Base-by-base conservation (phyloP, 495 filamentous ascomycete genomes). In the Aspergillus affinis region DNA sequence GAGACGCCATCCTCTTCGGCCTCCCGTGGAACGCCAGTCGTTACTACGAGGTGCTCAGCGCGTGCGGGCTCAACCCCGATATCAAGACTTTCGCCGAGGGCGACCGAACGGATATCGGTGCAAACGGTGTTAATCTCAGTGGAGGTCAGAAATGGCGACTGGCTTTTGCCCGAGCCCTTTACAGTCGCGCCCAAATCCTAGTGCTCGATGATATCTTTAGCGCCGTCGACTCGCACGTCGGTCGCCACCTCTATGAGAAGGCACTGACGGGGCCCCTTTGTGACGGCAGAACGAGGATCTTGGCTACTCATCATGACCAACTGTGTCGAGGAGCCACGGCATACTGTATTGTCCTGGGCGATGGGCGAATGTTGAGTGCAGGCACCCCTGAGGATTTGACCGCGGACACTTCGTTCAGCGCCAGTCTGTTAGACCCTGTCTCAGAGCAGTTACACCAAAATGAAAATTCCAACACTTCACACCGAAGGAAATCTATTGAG, bases 181-280 rank as follows among this genome's bases (percentile, higher is more conserved):
- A 95, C 68, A 92, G 88, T 3, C 78, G 91, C 2, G 91, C 91
- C 6, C 88, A 88, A 0, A 88, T 92, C 57, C 79, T 95, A 0
- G 76, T 95, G 21, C 74, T 95, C 52, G 91, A 95, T 65, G 91
- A 95, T 65, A 93, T 95, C 45, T 95, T 95, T 71, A 90, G 87
- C 59, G 81, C 79, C 0, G 65, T 85, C 2, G 81, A 86, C 67
- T 74, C 89, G 13, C 90, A 93, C 67, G 90, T 91, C 51, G 91
- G 91, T 15, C 82, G 84, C 20, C 87, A 90, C 65, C 84, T 93
- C 51, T 91, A 88, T 59, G 87, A 93, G 57, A 76, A 90, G 27
- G 88, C 88, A 54, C 72, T 95, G 8, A 87, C 81, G 18, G 91
- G 91, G 0, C 81, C 86, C 30, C 71, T 94, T 12, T 84, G 84